phyloP scores from a whole-genome alignment of 2,329 filamentous ascomycete genomes.

The Hypoxylon sp. region DNA sequence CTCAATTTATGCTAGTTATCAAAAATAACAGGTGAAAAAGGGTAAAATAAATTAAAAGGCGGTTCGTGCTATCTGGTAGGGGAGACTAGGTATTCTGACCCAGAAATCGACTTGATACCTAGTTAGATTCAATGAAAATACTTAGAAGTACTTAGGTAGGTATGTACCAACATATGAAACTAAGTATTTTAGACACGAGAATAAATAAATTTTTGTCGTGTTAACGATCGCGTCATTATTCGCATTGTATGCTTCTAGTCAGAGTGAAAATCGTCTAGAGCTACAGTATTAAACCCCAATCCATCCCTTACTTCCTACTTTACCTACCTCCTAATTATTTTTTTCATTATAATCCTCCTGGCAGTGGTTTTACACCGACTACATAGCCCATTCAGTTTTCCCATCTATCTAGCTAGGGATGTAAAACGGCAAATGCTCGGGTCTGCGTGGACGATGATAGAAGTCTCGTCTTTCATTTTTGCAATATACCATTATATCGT shows the following conservation, averaged over 20 bases:
- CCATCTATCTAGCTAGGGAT: not conserved
- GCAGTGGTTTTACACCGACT: not conserved
- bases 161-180: too few relatives aligned
- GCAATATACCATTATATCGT: too few relatives aligned
- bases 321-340: too few relatives aligned
- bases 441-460: too few relatives aligned
- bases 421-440: too few relatives aligned
- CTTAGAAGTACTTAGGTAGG: too few relatives aligned
- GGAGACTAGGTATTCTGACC: not conserved
- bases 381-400: not conserved
- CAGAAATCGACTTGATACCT: not conserved
- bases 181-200: constrained; percentile 1
- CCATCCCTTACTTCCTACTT: not conserved
- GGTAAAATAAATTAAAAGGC: too few relatives aligned
- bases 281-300: not conserved
- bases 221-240: constrained; percentile 1
- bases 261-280: not conserved
- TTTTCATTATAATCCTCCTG: constrained; percentile 6
- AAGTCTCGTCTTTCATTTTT: not conserved
- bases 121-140: not conserved
- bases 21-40: too few relatives aligned
- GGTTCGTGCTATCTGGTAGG: too few relatives aligned
- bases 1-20: too few relatives aligned
- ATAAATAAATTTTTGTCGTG: constrained; percentile 1
- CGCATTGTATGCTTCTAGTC: not conserved